These are phyloP conservation scores for Phytopythium delawarense DNA, from an alignment of 352 stramenopile species.

Conservation along the genomic window DNA sequence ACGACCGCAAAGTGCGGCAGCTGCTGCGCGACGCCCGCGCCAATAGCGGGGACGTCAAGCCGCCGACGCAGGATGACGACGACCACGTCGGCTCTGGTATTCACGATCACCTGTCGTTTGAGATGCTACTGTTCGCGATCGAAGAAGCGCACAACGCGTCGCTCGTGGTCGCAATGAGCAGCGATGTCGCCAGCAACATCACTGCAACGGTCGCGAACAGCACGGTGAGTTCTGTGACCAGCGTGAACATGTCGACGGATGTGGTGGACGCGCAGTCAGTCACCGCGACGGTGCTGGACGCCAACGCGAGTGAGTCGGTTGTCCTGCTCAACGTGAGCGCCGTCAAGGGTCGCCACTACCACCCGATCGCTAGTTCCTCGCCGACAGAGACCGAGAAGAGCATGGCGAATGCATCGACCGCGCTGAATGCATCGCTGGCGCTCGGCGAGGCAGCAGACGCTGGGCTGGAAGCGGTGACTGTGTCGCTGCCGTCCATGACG, in stretches of 20 bases:
- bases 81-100: conserved; percentile 70
- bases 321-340: conserved; percentile 8
- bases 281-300: conserved; percentile 1
- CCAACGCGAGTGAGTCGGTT: background rate
- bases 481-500: conserved; percentile 1
- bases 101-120: conserved; percentile 69
- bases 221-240: background rate
- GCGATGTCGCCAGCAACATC: background rate
- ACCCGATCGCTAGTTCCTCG: conserved; percentile 8
- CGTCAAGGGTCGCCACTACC: conserved; percentile 23
- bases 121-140: conserved; percentile 65
- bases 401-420: conserved; percentile 3
- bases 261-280: background rate
- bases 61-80: conserved; percentile 28
- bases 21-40: conserved; percentile 55
- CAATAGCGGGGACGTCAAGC: conserved; percentile 24
- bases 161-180: conserved; percentile 3
- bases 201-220: conserved; percentile 12
- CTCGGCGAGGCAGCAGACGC: background rate
- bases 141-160: conserved; percentile 41
- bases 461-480: background rate
- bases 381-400: background rate
- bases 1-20: conserved; percentile 57
- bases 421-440: conserved; percentile 9
- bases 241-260: conserved; percentile 1